Percentiles rank a stretch among this genome's conserved stretches.
Conservation (phyloP, 2,329 filamentous ascomycete genomes). For the Colletotrichum ledebouriae region DNA sequence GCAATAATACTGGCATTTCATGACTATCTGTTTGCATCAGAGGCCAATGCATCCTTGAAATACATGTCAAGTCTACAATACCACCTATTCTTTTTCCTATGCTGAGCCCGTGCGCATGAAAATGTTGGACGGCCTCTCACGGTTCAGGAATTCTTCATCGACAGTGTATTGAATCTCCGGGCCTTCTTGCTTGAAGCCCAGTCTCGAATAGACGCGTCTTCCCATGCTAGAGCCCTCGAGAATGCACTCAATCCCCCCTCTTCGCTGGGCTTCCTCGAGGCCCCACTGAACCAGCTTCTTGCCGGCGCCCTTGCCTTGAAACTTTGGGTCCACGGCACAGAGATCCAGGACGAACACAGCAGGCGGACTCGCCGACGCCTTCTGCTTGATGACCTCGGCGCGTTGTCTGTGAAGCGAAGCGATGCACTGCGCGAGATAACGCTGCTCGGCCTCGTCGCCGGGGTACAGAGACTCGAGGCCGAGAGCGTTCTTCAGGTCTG, state of each 20-base stretch:
- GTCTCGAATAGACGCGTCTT: slow-evolving; percentile 58
- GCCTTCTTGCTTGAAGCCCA: slow-evolving; percentile 60
- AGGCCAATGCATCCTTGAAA: too few species aligned
- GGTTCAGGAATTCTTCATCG: slow-evolving; percentile 56
- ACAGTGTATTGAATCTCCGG: slow-evolving; percentile 61
- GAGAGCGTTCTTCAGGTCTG: slow-evolving; percentile 49
- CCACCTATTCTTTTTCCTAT: background rate
- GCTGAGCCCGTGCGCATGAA: slow-evolving; percentile 59
- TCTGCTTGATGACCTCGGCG: slow-evolving; percentile 56
- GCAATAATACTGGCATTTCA: too few species aligned
- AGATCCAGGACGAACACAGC: slow-evolving; percentile 64
- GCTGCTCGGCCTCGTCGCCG: slow-evolving; percentile 58
- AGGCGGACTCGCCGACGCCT: slow-evolving; percentile 57
- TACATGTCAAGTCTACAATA: too few species aligned
- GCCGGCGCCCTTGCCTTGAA: slow-evolving; percentile 65
- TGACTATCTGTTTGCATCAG: too few species aligned
- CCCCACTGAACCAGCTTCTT: slow-evolving; percentile 62
- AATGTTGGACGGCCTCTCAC: slow-evolving; percentile 57
- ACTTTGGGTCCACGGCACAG: slow-evolving; percentile 66
- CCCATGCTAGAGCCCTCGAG: slow-evolving; percentile 65
- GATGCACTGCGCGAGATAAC: slow-evolving; percentile 60
- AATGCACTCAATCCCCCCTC: slow-evolving; percentile 57
- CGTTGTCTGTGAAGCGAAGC: slow-evolving; percentile 59
- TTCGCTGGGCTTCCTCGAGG: slow-evolving; percentile 55
- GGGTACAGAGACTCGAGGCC: slow-evolving; percentile 57